phyloP scores from a whole-genome alignment of 495 filamentous ascomycete species.

The Neurospora africana region DNA sequence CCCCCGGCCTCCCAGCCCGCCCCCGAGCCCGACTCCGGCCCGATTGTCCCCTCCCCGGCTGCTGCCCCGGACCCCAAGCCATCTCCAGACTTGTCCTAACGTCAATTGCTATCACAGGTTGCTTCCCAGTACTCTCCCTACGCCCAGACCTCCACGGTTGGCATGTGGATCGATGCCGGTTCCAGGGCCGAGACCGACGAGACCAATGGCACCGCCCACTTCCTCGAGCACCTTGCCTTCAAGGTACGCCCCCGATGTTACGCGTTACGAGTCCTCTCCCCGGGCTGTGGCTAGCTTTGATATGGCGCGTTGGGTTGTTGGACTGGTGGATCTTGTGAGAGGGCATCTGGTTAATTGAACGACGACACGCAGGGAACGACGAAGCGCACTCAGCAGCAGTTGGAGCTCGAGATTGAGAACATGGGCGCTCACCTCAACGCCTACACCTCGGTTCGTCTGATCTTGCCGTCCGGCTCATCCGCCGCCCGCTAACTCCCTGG shows the following conservation, averaged over 20 bases:
- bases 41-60: conserved; percentile 19
- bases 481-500: conserved; percentile 23
- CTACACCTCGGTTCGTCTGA: conserved; percentile 85
- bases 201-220: conserved; percentile 98
- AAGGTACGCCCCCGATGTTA: conserved; percentile 51
- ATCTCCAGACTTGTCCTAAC: conserved; percentile 22
- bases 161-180: conserved; percentile 99
- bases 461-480: conserved; percentile 13
- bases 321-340: not conserved
- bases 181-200: conserved; percentile 95
- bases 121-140: conserved; percentile 97
- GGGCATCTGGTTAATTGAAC: not conserved
- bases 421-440: conserved; percentile 99
- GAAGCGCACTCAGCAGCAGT: conserved; percentile 85
- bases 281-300: not conserved
- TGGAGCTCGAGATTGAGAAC: conserved; percentile 99
- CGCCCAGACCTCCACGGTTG: conserved; percentile 96
- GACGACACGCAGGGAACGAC: conserved; percentile 58
- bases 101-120: conserved; percentile 49
- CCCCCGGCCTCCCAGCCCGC: not conserved
- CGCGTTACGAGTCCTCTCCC: not conserved
- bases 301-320: not conserved
- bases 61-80: not conserved
- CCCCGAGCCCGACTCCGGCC: not conserved
- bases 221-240: conserved; percentile 98